Evolutionary conservation across 2,329 filamentous ascomycete species (phyloP), one percentile per base, ranked within the genome.

Genomic region (Aureobasidium sp.): DNA sequence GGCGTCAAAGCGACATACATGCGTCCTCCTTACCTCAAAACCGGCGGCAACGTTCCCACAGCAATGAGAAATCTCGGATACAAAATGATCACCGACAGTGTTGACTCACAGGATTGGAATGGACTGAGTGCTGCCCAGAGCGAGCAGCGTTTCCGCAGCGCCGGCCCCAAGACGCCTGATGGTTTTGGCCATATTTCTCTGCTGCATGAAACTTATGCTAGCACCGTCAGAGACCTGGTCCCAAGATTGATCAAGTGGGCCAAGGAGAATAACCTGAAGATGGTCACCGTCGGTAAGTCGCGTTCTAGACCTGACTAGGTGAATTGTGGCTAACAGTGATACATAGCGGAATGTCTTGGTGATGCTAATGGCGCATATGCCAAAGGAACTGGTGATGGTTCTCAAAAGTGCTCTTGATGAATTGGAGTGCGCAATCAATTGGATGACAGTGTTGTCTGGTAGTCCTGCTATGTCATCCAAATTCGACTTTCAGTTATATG

Each of bases 1-100:
- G 53, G 53, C 24, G 44, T 47, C 19, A 49, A 41, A 14, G 34
- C 53, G 6, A 55, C 42, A 2, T 55, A 55, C 44, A 55, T 55
- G 42, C 53, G 53, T 27, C 53, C 53, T 27, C 53, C 42, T 10
- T 55, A 49, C 22, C 53, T 55, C 25, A 39, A 48, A 14, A 48
- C 41, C 8, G 53, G 44, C n/a, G 35, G 42, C 6, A 55, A 47
- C 29, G 44, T 49, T 6, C 30, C 44, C 16, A 55, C 29, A 4
- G 53, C 34, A 2, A 51, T 55, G 32, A 40, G 41, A 22, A 49
- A 41, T 14, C 53, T 55, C 10, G 53, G 42, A 4, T 55, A 55
- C 35, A 45, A 17, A 16, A 50, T 55, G 41, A 50, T 55, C 35
- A 55, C 44, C 32, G 44, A 39, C 7, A 44, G 44, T 16, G 27